Evolutionary conservation across 164 flowering plant species (phyloP), one percentile per base, ranked within the genome.

Genomic region (Magnolia sinica): DNA sequence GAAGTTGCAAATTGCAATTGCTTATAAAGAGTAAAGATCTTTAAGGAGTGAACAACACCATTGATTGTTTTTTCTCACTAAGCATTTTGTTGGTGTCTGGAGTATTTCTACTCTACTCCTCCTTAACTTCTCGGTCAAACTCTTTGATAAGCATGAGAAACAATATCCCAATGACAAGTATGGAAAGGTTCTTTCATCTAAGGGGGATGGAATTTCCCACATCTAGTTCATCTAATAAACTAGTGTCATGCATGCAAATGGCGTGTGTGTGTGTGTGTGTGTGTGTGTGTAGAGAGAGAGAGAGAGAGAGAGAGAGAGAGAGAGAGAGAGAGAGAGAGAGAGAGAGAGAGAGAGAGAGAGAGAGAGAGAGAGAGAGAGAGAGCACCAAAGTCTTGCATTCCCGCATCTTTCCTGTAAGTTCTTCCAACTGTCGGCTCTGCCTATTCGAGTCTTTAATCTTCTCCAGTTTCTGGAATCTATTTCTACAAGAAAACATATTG

Each of bases 391-490:
- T 88, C 83, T 94, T 94, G 79, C 98, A 94, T 13, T 94, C 98
- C 20, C 96, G 88, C 97, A 94, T 90, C 81, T 94, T 94, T 24
- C 78, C 94, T 0, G 97, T 91, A 70, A 94, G 97, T 82, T 94
- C 98, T 79, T 94, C 98, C 83, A 94, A 75, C 79, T 92, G 98
- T 79, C 94, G 84, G 72, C 91, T 91, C 84, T 89, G 93, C 82
- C 97, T 86, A 76, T 74, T 91, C 5, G 88, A 71, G 73, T 94
- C 98, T 79, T 92, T 92, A 70, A 94, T 84, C 85, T 92, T 94
- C 78, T 94, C 97, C 93, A 94, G 76, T 80, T 90, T 94, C 87
- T 92, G 98, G 78, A 92, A 92, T 63, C 98, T 97, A 89, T 90
- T 94, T 73, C 98, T 94, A 85, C 50, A 72, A 71, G 10, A 31